These are phyloP conservation scores for Plasmodium gallinaceum DNA, from an alignment of 169 alveolate genomes.

Conservation along the genomic window DNA sequence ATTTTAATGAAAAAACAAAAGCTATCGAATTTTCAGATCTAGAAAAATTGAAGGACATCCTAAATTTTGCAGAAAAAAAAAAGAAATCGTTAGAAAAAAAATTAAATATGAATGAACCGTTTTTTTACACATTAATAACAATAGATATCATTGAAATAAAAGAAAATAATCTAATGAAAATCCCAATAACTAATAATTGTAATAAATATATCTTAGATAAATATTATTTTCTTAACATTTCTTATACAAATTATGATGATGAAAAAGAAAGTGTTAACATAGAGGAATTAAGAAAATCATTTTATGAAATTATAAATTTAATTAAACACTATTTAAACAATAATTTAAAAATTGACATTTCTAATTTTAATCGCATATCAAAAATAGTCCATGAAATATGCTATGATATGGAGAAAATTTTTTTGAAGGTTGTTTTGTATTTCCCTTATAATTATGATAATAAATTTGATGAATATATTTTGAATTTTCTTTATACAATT, in stretches of 20 bases:
- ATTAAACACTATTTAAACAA: conserved; percentile 8
- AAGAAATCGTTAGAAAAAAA: conserved; percentile 6
- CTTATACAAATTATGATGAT: conserved; percentile 1
- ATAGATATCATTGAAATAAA: conserved; percentile 12
- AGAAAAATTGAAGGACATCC: conserved; percentile 51
- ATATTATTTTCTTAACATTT: conserved; percentile 46
- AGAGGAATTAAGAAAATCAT: background rate
- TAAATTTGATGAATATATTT: conserved; percentile 6
- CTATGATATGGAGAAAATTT: background rate
- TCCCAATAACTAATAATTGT: background rate
- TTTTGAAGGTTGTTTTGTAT: conserved; percentile 14
- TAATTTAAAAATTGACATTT: conserved; percentile 18
- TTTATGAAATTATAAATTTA: conserved; percentile 19
- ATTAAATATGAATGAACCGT: conserved; percentile 4
- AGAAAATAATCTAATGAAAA: conserved; percentile 1
- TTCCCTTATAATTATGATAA: conserved; percentile 13
- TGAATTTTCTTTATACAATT: conserved; percentile 45
- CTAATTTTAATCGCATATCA: conserved; percentile 27
- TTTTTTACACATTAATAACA: conserved; percentile 31
- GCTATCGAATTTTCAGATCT: conserved; percentile 30
- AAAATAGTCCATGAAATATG: conserved; percentile 33
- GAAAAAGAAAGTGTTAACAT: conserved; percentile 1
- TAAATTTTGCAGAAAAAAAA: conserved; percentile 35
- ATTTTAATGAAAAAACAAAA: conserved; percentile 41
- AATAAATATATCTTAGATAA: conserved; percentile 5